These are phyloP conservation scores for Trametes cinnabarina DNA, from an alignment of 768 basidiomycete genomes.

Conservation along the genomic window DNA sequence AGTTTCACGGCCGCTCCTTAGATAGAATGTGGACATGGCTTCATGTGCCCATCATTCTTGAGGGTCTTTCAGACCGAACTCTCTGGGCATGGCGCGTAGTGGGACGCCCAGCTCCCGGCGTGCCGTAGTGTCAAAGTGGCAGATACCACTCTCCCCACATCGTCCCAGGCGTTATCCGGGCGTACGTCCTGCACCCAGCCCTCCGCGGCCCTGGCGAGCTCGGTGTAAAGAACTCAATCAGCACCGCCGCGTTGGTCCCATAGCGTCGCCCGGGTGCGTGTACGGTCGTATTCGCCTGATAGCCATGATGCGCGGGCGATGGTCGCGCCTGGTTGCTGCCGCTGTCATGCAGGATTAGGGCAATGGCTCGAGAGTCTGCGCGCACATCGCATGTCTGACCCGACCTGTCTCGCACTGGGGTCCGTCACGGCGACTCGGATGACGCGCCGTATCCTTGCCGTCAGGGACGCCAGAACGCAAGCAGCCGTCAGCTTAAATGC, in stretches of 20 bases:
- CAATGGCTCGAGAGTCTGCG: not conserved
- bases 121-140: not conserved
- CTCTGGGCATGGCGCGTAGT: not conserved
- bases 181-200: not conserved
- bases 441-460: not conserved
- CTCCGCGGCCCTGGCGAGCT: not conserved
- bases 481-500: not conserved
- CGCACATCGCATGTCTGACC: not conserved
- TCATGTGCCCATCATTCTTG: not conserved
- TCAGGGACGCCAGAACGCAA: not conserved
- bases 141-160: not conserved
- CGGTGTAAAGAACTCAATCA: conserved; percentile 4
- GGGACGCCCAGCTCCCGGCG: not conserved
- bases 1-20: not conserved
- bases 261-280: not conserved
- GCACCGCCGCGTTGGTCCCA: not conserved
- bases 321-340: not conserved
- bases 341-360: too few species aligned
- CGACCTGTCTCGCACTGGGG: conserved; percentile 1
- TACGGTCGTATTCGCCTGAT: not conserved
- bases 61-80: not conserved
- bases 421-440: not conserved
- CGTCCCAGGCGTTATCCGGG: not conserved
- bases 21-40: not conserved
- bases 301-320: not conserved